Conservation (phyloP, 1,139 yeast genomes). For the Saccharomyces hybrid region DNA sequence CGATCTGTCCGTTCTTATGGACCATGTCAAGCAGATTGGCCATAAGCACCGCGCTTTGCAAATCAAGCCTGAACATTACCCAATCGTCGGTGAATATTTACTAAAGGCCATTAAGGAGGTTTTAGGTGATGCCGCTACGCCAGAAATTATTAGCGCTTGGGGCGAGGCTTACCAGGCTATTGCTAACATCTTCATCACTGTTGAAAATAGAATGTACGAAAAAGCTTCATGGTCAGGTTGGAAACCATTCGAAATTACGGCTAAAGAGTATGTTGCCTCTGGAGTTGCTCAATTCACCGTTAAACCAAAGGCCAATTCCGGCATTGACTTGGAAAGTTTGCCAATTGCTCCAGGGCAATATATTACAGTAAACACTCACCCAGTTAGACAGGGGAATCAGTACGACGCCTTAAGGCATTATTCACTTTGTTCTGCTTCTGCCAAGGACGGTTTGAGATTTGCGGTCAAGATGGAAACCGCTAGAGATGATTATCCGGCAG, state of each 20-base stretch:
- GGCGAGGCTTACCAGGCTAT: conserved; percentile 54
- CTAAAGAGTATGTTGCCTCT: conserved; percentile 38
- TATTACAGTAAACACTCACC: conserved; percentile 43
- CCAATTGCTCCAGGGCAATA: conserved; percentile 49
- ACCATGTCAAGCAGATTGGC: conserved; percentile 53
- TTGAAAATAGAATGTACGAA: conserved; percentile 45
- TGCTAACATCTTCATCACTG: conserved; percentile 53
- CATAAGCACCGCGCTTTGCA: conserved; percentile 60
- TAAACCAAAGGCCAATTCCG: conserved; percentile 37
- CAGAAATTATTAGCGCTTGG: conserved; percentile 51
- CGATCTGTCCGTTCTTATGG: conserved; percentile 46
- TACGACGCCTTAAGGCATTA: conserved; percentile 30
- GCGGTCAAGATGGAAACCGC: conserved; percentile 41
- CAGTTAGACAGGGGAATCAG: conserved; percentile 25
- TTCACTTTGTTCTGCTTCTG: conserved; percentile 23
- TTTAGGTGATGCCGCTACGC: conserved; percentile 51
- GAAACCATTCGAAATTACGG: conserved; percentile 41
- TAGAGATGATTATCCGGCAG: conserved; percentile 33
- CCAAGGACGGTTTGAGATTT: conserved; percentile 28
- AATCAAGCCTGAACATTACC: conserved; percentile 55
- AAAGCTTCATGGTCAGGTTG: conserved; percentile 49
- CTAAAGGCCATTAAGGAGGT: conserved; percentile 47
- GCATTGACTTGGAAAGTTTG: conserved; percentile 31
- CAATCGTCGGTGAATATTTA: conserved; percentile 52
- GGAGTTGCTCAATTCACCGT: conserved; percentile 45